Conservation (phyloP, 2,329 filamentous ascomycete genomes). For the Diplocarpon mali region DNA sequence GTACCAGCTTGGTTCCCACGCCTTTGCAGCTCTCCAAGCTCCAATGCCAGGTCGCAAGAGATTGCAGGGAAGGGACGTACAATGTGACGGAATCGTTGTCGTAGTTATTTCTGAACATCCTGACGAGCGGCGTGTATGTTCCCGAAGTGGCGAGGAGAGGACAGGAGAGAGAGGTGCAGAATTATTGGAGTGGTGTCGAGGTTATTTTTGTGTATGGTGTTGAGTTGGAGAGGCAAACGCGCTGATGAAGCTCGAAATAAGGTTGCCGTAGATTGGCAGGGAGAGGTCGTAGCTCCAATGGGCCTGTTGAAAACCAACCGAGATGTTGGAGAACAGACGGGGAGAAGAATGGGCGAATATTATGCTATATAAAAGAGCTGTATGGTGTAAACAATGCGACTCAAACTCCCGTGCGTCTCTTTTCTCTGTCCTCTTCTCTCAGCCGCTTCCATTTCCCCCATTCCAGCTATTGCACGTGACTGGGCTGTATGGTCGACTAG, state of each 20-base stretch:
- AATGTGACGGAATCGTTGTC: constrained; percentile 99
- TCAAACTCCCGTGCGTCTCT: no score
- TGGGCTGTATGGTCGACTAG: no score
- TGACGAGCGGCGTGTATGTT: constrained; percentile 30
- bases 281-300: neutral
- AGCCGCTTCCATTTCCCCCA: no score
- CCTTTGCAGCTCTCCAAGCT: constrained; percentile 1
- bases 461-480: no score
- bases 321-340: neutral
- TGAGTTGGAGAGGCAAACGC: constrained; percentile 20
- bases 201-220: constrained; percentile 2
- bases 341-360: neutral
- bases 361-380: neutral
- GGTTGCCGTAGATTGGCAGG: constrained; percentile 12
- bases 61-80: constrained; percentile 42
- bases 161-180: constrained; percentile 1
- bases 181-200: constrained; percentile 1
- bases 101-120: constrained; percentile 99
- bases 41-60: neutral
- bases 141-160: neutral
- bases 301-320: neutral
- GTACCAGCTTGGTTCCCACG: neutral
- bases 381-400: neutral
- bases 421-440: no score
- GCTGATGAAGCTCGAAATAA: constrained; percentile 26